Percentiles rank a stretch among this genome's conserved stretches.
These are phyloP conservation scores for Lachancea dasiensis DNA, from an alignment of 805 yeast species.

Conservation along the genomic window DNA sequence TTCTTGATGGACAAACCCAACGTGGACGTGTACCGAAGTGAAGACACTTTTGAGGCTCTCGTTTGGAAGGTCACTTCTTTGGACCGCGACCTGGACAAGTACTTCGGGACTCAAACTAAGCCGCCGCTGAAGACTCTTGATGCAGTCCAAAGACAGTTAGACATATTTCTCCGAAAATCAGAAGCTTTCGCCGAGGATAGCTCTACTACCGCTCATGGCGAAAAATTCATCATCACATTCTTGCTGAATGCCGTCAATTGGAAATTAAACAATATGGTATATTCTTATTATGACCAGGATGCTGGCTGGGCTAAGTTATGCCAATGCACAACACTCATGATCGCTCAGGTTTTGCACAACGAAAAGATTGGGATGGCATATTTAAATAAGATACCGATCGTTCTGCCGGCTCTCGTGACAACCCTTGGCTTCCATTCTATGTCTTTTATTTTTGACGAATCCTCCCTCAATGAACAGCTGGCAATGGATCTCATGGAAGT, in stretches of 20 bases:
- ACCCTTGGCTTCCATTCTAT: constrained; percentile 24
- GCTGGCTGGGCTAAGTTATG: constrained; percentile 16
- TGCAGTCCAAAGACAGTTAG: constrained; percentile 22
- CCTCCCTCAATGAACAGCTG: constrained; percentile 17
- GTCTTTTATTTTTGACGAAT: constrained; percentile 18
- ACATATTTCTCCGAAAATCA: constrained; percentile 16
- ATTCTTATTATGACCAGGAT: constrained; percentile 20
- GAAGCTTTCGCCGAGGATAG: constrained; percentile 10
- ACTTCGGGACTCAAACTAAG: constrained; percentile 14
- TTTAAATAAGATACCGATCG: constrained; percentile 25
- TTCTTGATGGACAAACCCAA: constrained; percentile 19
- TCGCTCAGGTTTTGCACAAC: constrained; percentile 19
- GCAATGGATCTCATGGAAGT: constrained; percentile 21
- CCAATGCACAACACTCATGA: constrained; percentile 18
- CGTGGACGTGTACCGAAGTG: constrained; percentile 24
- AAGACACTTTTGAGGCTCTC: constrained; percentile 26
- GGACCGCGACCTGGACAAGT: constrained; percentile 30
- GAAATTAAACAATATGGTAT: constrained; percentile 25
- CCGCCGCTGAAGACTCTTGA: constrained; percentile 30
- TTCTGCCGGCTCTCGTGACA: constrained; percentile 18
- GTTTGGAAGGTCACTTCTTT: constrained; percentile 29
- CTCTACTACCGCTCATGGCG: constrained; percentile 18
- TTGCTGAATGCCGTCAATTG: constrained; percentile 20
- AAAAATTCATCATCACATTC: constrained; percentile 21
- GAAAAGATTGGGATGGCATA: constrained; percentile 10